Percentiles rank a stretch among this genome's conserved stretches.
Conservation (phyloP, 192 early-diverging fungal species). For the Backusella tarrabulga region DNA sequence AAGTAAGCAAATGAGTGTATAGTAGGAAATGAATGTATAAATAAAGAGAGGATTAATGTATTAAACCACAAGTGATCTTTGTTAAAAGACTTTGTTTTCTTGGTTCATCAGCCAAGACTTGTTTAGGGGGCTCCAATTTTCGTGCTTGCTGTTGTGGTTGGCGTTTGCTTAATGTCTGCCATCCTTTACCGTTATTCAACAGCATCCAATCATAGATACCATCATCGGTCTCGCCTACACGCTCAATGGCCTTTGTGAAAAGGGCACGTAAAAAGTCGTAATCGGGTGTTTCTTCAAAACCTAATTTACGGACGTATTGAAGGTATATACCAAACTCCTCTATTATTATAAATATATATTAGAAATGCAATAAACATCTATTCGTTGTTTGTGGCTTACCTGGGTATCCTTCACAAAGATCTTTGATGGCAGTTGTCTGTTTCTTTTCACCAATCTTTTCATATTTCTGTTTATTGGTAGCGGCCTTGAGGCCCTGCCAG, state of each 20-base stretch:
- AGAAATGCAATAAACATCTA: too few species aligned
- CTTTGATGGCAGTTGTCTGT: slow-evolving; percentile 83
- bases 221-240: slow-evolving; percentile 79
- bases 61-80: slow-evolving; percentile 24
- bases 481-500: slow-evolving; percentile 98
- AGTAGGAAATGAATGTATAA: background rate
- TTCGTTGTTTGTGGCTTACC: slow-evolving; percentile 35
- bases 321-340: slow-evolving; percentile 90
- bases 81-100: slow-evolving; percentile 8
- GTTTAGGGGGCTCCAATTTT: too few species aligned
- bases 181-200: slow-evolving; percentile 56
- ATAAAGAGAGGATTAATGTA: slow-evolving; percentile 10
- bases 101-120: background rate
- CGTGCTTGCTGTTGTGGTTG: background rate
- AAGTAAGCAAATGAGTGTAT: background rate
- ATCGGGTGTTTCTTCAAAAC: slow-evolving; percentile 95
- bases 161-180: slow-evolving; percentile 33
- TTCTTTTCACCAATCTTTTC: slow-evolving; percentile 99
- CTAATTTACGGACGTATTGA: slow-evolving; percentile 84
- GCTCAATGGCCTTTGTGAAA: slow-evolving; percentile 77
- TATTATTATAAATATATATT: background rate
- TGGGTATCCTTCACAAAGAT: slow-evolving; percentile 90
- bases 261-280: slow-evolving; percentile 89
- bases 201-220: slow-evolving; percentile 94
- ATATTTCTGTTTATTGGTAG: slow-evolving; percentile 99